These are phyloP conservation scores for Lipomyces oligophaga DNA, from an alignment of 805 yeast species.

Conservation along the genomic window DNA sequence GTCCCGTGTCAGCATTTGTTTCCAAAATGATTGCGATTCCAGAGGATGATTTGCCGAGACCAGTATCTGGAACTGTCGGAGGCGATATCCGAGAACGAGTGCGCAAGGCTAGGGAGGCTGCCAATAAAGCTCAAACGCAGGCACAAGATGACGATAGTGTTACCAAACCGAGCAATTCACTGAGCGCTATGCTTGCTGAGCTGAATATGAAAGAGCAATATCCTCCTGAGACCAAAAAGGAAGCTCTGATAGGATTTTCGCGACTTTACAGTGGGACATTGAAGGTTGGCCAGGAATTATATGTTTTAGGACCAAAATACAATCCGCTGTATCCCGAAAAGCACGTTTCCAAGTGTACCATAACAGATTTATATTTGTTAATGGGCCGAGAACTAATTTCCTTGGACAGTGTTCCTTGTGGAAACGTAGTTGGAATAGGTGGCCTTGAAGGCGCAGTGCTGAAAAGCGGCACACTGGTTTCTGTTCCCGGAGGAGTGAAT, in stretches of 20 bases:
- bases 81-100: slow-evolving; percentile 63
- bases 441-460: slow-evolving; percentile 79
- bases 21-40: slow-evolving; percentile 89
- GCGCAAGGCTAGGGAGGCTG: slow-evolving; percentile 60
- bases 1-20: slow-evolving; percentile 71
- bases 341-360: slow-evolving; percentile 52
- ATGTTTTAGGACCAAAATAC: slow-evolving; percentile 82
- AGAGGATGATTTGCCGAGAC: slow-evolving; percentile 68
- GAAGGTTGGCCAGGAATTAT: slow-evolving; percentile 65
- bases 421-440: slow-evolving; percentile 89
- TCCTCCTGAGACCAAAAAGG: slow-evolving; percentile 39
- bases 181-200: slow-evolving; percentile 27
- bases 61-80: not conserved
- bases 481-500: slow-evolving; percentile 62
- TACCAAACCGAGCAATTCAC: slow-evolving; percentile 31
- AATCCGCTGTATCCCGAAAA: slow-evolving; percentile 61
- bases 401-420: slow-evolving; percentile 81
- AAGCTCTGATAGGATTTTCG: slow-evolving; percentile 80
- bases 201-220: slow-evolving; percentile 17
- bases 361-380: slow-evolving; percentile 68
- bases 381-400: slow-evolving; percentile 91
- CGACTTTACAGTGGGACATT: slow-evolving; percentile 85
- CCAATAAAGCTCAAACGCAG: slow-evolving; percentile 51
- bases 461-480: slow-evolving; percentile 79
- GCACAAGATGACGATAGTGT: slow-evolving; percentile 29